These are phyloP conservation scores for Aspergillus proliferans DNA, from an alignment of 2,329 filamentous ascomycete genomes.

Conservation along the genomic window DNA sequence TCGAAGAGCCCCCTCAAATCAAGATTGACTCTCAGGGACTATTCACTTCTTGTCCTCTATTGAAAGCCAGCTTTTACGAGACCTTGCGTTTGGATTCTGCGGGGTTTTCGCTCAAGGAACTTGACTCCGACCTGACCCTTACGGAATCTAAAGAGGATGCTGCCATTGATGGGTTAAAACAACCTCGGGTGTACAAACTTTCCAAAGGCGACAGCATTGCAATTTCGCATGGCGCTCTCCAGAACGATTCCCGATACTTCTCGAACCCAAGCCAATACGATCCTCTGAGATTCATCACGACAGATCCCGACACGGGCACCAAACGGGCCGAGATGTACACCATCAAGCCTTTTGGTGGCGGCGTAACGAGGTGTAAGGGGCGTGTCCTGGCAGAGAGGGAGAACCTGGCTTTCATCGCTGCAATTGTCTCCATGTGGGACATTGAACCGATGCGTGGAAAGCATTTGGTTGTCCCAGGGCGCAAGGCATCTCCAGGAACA, in stretches of 20 bases:
- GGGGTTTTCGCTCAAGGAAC: slow-evolving; percentile 37
- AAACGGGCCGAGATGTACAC: slow-evolving; percentile 34
- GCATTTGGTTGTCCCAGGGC: slow-evolving; percentile 48
- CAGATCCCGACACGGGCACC: slow-evolving; percentile 28
- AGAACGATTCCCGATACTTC: slow-evolving; percentile 38
- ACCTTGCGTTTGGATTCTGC: slow-evolving; percentile 40
- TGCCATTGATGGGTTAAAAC: slow-evolving; percentile 14
- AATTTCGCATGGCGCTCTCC: slow-evolving; percentile 40
- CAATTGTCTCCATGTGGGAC: slow-evolving; percentile 52
- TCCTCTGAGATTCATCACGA: slow-evolving; percentile 43
- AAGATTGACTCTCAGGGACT: slow-evolving; percentile 37
- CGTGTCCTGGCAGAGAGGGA: slow-evolving; percentile 46
- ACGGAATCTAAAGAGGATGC: slow-evolving; percentile 36
- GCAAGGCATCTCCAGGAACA: slow-evolving; percentile 44
- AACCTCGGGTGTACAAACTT: slow-evolving; percentile 36
- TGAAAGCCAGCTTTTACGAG: slow-evolving; percentile 44
- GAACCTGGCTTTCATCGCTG: slow-evolving; percentile 46
- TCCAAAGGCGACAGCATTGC: slow-evolving; percentile 39
- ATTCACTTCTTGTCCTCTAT: slow-evolving; percentile 38
- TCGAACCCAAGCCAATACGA: slow-evolving; percentile 39
- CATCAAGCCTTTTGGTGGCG: slow-evolving; percentile 46
- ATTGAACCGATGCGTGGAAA: slow-evolving; percentile 42
- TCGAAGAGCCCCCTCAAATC: slow-evolving; percentile 39
- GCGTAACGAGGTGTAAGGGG: slow-evolving; percentile 45
- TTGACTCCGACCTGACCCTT: slow-evolving; percentile 34